These are phyloP conservation scores for Amaranthus palmeri DNA, from an alignment of 148 eudicot genomes.

Conservation along the genomic window DNA sequence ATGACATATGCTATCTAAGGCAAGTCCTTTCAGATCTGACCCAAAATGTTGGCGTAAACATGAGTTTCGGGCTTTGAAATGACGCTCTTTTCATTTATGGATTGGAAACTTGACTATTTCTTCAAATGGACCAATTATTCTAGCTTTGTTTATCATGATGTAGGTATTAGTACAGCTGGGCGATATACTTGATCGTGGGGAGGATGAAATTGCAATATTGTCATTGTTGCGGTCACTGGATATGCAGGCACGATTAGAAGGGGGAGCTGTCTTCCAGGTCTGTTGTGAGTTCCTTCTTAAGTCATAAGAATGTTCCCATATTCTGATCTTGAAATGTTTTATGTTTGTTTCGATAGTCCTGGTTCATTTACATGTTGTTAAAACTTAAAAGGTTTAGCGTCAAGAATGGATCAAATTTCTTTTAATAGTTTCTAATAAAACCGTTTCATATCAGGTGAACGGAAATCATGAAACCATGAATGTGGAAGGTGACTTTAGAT, in stretches of 20 bases:
- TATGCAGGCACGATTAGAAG: constrained; percentile 73
- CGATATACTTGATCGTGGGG: constrained; percentile 93
- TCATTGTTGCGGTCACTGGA: constrained; percentile 77
- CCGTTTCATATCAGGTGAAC: constrained; percentile 49
- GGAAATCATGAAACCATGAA: constrained; percentile 99
- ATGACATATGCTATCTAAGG: not conserved
- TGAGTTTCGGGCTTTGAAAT: not conserved
- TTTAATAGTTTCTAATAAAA: not conserved
- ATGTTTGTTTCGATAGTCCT: not conserved
- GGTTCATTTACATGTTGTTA: not conserved
- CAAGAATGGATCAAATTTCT: not conserved
- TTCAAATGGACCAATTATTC: not conserved
- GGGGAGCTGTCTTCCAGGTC: constrained; percentile 99
- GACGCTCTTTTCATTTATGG: not conserved
- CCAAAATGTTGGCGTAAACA: not conserved
- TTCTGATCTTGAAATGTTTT: not conserved
- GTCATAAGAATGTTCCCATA: not conserved
- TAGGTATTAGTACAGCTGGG: constrained; percentile 94
- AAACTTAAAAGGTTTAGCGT: not conserved
- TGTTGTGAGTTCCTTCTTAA: not conserved
- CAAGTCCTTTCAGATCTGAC: not conserved
- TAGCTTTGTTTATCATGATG: constrained; percentile 9
- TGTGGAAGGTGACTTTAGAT: constrained; percentile 88
- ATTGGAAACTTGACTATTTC: not conserved
- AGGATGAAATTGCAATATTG: constrained; percentile 90